Evolutionary conservation across 306 rosid species (phyloP).

Genomic region (Pyrus betulifolia): DNA sequence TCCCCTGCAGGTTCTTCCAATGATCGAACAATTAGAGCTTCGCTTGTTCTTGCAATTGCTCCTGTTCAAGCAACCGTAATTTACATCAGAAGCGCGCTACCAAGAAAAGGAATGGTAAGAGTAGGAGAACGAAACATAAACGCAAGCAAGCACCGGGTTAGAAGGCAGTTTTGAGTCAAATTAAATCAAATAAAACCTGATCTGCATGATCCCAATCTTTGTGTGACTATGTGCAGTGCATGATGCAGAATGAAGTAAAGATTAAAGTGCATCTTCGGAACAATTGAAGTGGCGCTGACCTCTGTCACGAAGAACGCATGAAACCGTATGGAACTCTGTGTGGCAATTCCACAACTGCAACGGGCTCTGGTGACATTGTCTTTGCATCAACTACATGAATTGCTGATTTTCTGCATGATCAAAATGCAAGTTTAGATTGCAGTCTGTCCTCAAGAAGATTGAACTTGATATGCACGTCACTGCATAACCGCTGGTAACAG

Average conservation of each 20-base stretch:
- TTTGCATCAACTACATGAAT: slow-evolving; percentile 72
- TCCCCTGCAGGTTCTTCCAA: background rate
- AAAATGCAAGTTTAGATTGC: slow-evolving; percentile 11
- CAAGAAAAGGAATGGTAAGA: background rate
- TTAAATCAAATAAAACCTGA: background rate
- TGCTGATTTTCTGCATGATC: slow-evolving; percentile 53
- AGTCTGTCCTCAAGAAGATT: background rate
- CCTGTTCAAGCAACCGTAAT: slow-evolving; percentile 33
- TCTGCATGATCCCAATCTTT: background rate
- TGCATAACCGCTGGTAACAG: background rate
- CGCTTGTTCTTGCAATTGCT: slow-evolving; percentile 67
- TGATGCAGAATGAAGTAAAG: background rate
- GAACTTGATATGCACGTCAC: background rate
- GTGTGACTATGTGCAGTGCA: background rate
- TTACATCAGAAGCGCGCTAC: background rate
- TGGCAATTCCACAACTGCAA: slow-evolving; percentile 82
- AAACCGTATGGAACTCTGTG: slow-evolving; percentile 85
- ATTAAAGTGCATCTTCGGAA: background rate
- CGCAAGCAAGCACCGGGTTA: background rate
- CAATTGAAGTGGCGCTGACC: slow-evolving; percentile 44
- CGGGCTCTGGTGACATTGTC: slow-evolving; percentile 84
- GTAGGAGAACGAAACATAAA: background rate
- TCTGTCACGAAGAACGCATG: slow-evolving; percentile 88
- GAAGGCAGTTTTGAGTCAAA: background rate
- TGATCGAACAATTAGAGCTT: slow-evolving; percentile 19